phyloP scores from a whole-genome alignment of 495 filamentous ascomycete genomes.

The Trypethelium eluteriae region DNA sequence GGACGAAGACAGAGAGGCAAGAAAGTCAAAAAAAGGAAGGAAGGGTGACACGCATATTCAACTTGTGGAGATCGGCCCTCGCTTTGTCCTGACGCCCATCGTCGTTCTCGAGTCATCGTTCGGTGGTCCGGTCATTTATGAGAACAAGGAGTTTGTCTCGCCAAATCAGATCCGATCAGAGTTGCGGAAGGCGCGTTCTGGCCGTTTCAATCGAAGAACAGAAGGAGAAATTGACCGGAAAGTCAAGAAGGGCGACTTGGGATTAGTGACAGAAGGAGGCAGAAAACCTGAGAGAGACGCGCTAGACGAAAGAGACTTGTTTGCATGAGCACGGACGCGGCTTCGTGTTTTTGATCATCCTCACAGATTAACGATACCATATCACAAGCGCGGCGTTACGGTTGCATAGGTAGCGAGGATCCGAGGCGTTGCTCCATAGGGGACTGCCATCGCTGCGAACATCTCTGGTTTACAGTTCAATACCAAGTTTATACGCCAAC shows the following conservation, averaged over 20 bases:
- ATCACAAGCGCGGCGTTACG: background rate
- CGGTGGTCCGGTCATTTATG: conserved; percentile 92
- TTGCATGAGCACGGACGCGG: conserved; percentile 47
- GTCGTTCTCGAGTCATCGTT: conserved; percentile 93
- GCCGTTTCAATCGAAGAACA: conserved; percentile 61
- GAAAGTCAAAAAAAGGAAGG: conserved; percentile 29
- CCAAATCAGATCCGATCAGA: conserved; percentile 90
- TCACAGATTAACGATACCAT: background rate
- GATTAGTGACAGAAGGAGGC: conserved; percentile 57
- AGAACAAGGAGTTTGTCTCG: conserved; percentile 96
- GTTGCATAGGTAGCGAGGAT: background rate
- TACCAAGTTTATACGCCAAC: too few species aligned
- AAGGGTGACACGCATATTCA: conserved; percentile 60
- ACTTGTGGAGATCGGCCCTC: conserved; percentile 87
- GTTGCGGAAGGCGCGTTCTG: conserved; percentile 62
- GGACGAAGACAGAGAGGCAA: conserved; percentile 25
- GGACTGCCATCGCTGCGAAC: too few species aligned
- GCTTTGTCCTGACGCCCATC: conserved; percentile 92
- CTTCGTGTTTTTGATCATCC: too few species aligned
- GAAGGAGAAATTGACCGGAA: conserved; percentile 65
- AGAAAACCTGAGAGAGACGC: conserved; percentile 51
- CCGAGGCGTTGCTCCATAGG: too few species aligned
- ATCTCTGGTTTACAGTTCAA: too few species aligned
- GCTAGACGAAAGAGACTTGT: conserved; percentile 73
- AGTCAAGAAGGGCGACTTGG: conserved; percentile 67